Percentiles rank a stretch among this genome's conserved stretches.
phyloP scores from a whole-genome alignment of 371 early-diverging fungal genomes.

The Mortierella sp. region DNA sequence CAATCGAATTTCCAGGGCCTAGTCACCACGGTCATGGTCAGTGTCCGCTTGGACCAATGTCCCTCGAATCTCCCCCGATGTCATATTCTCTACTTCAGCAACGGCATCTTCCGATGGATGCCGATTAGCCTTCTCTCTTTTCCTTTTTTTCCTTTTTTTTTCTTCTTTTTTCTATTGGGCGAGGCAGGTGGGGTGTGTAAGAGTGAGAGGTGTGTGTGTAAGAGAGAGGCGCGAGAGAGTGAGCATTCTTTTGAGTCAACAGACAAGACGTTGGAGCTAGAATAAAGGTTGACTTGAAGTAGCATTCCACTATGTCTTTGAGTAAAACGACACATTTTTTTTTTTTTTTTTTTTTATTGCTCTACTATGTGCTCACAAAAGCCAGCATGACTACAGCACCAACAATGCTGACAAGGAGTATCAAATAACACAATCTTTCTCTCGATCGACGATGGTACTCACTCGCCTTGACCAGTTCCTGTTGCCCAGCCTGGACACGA shows the following conservation, averaged over 20 bases:
- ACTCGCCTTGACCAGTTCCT: slow-evolving; percentile 44
- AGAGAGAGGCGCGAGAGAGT: not conserved
- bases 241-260: not conserved
- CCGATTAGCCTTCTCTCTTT: not conserved
- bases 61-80: not conserved
- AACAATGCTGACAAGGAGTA: slow-evolving; percentile 31
- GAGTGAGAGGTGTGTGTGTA: not conserved
- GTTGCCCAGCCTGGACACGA: slow-evolving; percentile 25
- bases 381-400: slow-evolving; percentile 37
- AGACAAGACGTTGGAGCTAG: not conserved
- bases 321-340: not conserved
- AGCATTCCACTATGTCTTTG: not conserved
- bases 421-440: slow-evolving; percentile 35
- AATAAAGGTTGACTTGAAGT: not conserved
- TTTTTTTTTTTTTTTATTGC: not conserved
- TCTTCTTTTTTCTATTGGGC: not conserved
- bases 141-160: not conserved
- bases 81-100: not conserved
- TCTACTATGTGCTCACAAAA: slow-evolving; percentile 14
- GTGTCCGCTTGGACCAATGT: not conserved
- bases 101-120: not conserved
- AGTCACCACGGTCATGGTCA: not conserved
- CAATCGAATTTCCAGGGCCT: not conserved
- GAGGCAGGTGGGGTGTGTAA: no score
- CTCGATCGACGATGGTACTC: slow-evolving; percentile 38